Base-by-base conservation (phyloP, 805 yeast species). In the Nakazawaea holstii region DNA sequence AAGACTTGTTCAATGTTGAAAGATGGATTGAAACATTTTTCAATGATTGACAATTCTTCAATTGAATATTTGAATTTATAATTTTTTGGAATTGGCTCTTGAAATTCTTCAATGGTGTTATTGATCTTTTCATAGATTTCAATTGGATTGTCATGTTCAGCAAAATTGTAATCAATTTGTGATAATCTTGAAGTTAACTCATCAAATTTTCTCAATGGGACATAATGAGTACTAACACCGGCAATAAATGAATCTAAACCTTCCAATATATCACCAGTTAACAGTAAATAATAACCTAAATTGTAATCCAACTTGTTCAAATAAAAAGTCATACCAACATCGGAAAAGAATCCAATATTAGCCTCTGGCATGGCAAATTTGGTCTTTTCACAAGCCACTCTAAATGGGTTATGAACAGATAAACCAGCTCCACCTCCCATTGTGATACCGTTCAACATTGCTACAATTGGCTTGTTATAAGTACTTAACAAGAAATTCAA, bases 361-460 rank as follows among this genome's bases (percentile, higher is more conserved):
- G 95, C 86, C 67, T 94, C 98, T 8, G 99, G 98, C 99, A 94
- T 94, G 52, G 98, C 96, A 69, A 90, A 77, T 62, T 83, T 76
- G 9, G 98, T 91, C 57, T 79, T 77, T 58, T 92, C 97, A 37
- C 96, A 87, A n/a, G 95, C 95, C 35, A 94, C 70, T 60, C 98
- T 80, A 73, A 92, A 92, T 3, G 97, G 92, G 10, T 88, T 84
- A 66, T 94, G 98, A 37, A 88, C 84, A 0, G 92, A 75, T 39
- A 94, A 69, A 4, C 99, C 98, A 39, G 90, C 96, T 56, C 98
- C 98, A 45, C 98, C 98, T 47, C 98, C 99, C 96, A 94, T 89
- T 27, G 92, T 88, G 57, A 92, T 87, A 20, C 98, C 97, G 60
- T 94, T 84, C 80, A 86, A 83, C 35, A 89, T 59, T 0, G 95